These are phyloP conservation scores for Meripilus lineatus DNA, from an alignment of 1,284 basidiomycete genomes.

Conservation along the genomic window DNA sequence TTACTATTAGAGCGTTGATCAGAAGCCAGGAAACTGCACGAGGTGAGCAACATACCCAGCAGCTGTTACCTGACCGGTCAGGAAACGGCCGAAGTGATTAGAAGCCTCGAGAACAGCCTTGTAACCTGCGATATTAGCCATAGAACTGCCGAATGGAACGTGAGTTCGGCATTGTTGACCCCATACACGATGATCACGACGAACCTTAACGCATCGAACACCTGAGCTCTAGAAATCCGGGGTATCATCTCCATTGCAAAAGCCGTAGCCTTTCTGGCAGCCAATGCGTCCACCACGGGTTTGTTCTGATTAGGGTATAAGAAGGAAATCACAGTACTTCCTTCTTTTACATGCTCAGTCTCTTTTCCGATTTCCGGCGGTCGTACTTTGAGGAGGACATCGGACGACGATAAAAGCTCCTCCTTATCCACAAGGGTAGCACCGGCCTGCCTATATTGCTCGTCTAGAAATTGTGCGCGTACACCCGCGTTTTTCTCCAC, in stretches of 20 bases:
- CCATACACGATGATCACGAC: constrained; percentile 5
- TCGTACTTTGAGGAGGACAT: constrained; percentile 81
- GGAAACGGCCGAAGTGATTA: constrained; percentile 81
- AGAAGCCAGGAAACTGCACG: constrained; percentile 11
- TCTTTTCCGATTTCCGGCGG: constrained; percentile 64
- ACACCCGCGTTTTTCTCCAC: constrained; percentile 70
- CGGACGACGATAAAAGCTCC: constrained; percentile 56
- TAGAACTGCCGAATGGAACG: constrained; percentile 49
- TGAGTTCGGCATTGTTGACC: background rate
- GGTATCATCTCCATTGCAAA: constrained; percentile 88
- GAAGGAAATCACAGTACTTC: constrained; percentile 79
- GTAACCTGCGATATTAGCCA: constrained; percentile 86
- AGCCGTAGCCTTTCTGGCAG: constrained; percentile 57
- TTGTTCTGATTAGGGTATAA: constrained; percentile 80
- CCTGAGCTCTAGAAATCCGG: constrained; percentile 81
- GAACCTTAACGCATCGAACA: constrained; percentile 80
- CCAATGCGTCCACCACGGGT: constrained; percentile 60
- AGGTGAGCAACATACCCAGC: constrained; percentile 54
- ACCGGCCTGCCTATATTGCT: constrained; percentile 73
- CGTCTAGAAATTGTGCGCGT: constrained; percentile 73
- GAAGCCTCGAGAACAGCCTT: constrained; percentile 85
- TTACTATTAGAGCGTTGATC: constrained; percentile 8
- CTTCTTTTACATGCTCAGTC: constrained; percentile 54
- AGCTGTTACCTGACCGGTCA: constrained; percentile 85
- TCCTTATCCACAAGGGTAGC: constrained; percentile 65